Conservation (phyloP, 2,329 filamentous ascomycete species). For the Colletotrichum lentis region DNA sequence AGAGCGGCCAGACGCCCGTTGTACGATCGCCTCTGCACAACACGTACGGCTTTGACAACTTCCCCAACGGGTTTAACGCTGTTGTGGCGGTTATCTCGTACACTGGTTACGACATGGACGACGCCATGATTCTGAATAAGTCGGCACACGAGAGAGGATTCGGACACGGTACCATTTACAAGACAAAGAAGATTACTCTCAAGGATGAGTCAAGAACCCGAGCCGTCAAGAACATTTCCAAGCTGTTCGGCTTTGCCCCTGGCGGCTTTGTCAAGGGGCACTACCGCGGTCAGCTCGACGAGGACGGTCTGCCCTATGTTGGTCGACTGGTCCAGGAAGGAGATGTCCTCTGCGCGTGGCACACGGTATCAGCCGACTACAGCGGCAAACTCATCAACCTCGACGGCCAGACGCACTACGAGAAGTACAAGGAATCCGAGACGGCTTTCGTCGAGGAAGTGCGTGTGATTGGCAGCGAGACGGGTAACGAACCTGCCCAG, state of each 20-base stretch:
- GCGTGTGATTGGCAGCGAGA: slow-evolving; percentile 85
- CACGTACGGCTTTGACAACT: slow-evolving; percentile 96
- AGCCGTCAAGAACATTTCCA: slow-evolving; percentile 73
- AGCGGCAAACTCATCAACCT: slow-evolving; percentile 82
- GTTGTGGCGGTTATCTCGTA: slow-evolving; percentile 98
- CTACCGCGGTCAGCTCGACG: slow-evolving; percentile 77
- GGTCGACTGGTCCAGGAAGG: slow-evolving; percentile 81
- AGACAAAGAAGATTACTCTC: slow-evolving; percentile 90
- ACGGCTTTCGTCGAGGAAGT: slow-evolving; percentile 91
- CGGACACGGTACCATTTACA: slow-evolving; percentile 95
- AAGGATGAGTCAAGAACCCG: slow-evolving; percentile 78
- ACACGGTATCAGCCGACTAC: slow-evolving; percentile 84
- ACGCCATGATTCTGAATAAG: slow-evolving; percentile 99
- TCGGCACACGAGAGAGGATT: slow-evolving; percentile 95
- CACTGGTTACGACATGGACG: slow-evolving; percentile 99
- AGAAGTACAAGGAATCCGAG: slow-evolving; percentile 95
- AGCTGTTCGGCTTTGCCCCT: slow-evolving; percentile 91
- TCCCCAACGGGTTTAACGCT: slow-evolving; percentile 94
- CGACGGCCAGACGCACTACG: slow-evolving; percentile 84
- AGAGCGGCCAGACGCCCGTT: slow-evolving; percentile 94
- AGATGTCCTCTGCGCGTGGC: slow-evolving; percentile 86
- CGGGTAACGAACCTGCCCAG: slow-evolving; percentile 83
- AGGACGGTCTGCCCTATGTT: slow-evolving; percentile 85
- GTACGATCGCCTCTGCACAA: slow-evolving; percentile 94
- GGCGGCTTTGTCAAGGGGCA: slow-evolving; percentile 74